Evolutionary conservation across 805 yeast genomes (phyloP), one percentile per base, ranked within the genome.

Genomic region (Ogataea angusta): DNA sequence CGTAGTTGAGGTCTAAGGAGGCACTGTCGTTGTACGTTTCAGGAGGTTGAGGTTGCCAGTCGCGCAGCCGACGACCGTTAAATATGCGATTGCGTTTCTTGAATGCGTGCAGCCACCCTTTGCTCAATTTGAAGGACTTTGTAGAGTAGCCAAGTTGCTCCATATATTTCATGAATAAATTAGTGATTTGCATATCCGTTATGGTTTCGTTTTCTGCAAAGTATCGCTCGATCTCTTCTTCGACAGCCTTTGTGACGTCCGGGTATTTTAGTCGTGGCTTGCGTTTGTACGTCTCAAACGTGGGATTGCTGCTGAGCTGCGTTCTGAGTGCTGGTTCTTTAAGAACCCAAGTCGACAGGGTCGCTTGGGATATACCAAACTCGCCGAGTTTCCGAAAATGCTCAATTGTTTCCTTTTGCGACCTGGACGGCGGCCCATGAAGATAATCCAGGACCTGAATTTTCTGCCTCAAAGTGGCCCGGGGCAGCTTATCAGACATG

Each of bases 21-120:
- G 30, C 7, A 10, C 27, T 10, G 30, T 15, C 13, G 24, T 13
- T 4, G 30, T 12, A 4, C 23, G 9, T n/a, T 26, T n/a, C 7
- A 25, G 30, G 14, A 24, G 29, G n/a, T 17, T 9, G 21, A 34
- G 12, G 14, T 14, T 14, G 14, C 14, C 25, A 12, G 15, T 12
- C 9, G n/a, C 33, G 24, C 3, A 29, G n/a, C 26, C 26, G 7
- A 26, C 30, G 42, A 5, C 60, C 59, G 13, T 43, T 46, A 5
- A 26, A 29, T 3, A 62, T 54, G 5, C 42, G 40, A 36, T 62
- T 61, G 34, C 67, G 47, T 35, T 49, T 57, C 39, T 62, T 63
- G 42, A 64, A 64, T 6, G 66, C 52, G 30, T 55, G 55, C 5
- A 64, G 38, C 68, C 64, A 59, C 1, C 69, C 69, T 5, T 60